A percentile compares a stretch with the other conserved stretches of the same genome.
These are phyloP conservation scores for Camptophora hylomeconis DNA, from an alignment of 2,329 filamentous ascomycete species.

Conservation along the genomic window DNA sequence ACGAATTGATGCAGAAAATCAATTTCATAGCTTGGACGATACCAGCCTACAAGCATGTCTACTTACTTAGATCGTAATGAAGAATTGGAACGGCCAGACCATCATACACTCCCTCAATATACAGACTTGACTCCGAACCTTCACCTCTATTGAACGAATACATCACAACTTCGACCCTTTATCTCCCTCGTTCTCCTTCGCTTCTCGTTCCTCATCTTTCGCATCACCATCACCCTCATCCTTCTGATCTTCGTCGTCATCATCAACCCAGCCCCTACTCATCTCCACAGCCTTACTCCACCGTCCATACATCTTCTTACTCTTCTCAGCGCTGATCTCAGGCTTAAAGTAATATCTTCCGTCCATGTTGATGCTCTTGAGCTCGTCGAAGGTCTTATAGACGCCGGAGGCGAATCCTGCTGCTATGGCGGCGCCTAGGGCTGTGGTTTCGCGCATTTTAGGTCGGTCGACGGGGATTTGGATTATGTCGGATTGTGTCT, in stretches of 20 bases:
- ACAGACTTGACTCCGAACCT: too few species aligned
- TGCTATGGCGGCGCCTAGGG: constrained; percentile 76
- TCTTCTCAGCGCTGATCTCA: constrained; percentile 44
- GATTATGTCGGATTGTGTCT: constrained; percentile 67
- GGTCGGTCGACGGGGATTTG: constrained; percentile 74
- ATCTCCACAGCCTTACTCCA: constrained; percentile 70
- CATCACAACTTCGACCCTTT: too few species aligned
- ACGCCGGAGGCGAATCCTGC: constrained; percentile 69
- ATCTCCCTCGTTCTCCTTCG: too few species aligned
- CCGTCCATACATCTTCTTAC: constrained; percentile 50
- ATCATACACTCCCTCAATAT: too few species aligned
- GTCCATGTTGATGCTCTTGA: constrained; percentile 58
- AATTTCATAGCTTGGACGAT: too few species aligned
- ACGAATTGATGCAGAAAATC: too few species aligned
- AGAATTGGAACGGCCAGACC: too few species aligned
- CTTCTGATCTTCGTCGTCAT: constrained; percentile 9
- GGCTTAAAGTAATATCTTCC: constrained; percentile 60
- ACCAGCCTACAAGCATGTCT: too few species aligned
- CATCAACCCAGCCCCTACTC: constrained; percentile 56
- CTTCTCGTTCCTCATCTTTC: too few species aligned
- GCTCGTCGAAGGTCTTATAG: constrained; percentile 62
- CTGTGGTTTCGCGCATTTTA: constrained; percentile 75
- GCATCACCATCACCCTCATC: constrained; percentile 4
- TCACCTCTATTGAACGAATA: too few species aligned
- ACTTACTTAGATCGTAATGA: too few species aligned